Percentiles rank a stretch among this genome's conserved stretches.
Evolutionary conservation across 1,139 yeast genomes (phyloP).

Genomic region (Blastobotrys capitulatus): DNA sequence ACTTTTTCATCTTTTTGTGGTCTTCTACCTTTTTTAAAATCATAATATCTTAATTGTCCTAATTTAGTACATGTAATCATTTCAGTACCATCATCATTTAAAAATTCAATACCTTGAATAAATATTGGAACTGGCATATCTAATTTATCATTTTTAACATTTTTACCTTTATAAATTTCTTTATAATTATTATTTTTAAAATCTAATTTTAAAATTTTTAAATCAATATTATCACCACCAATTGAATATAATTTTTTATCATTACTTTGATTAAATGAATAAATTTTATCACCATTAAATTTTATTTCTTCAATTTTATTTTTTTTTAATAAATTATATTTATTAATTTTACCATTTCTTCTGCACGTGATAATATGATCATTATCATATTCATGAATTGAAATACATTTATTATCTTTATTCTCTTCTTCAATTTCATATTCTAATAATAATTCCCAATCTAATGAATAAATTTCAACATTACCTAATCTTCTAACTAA

Average conservation of each 20-base stretch:
- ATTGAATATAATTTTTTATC: conserved; percentile 24
- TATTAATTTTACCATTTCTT: conserved; percentile 16
- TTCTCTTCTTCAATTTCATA: conserved; percentile 7
- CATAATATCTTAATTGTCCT: conserved; percentile 48
- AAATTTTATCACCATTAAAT: conserved; percentile 7
- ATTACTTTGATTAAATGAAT: conserved; percentile 11
- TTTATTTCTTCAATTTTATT: not conserved
- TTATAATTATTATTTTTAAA: conserved; percentile 11
- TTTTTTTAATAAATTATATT: conserved; percentile 9
- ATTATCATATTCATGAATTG: conserved; percentile 7
- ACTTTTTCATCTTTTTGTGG: conserved; percentile 25
- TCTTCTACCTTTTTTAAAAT: conserved; percentile 28
- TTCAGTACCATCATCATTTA: conserved; percentile 29
- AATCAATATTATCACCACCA: conserved; percentile 46
- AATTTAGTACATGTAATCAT: conserved; percentile 56
- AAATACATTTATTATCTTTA: conserved; percentile 13
- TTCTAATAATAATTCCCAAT: conserved; percentile 12
- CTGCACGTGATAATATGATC: conserved; percentile 14
- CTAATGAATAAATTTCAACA: conserved; percentile 20
- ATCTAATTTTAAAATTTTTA: conserved; percentile 29
- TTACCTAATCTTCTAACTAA: conserved; percentile 26
- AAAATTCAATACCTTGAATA: conserved; percentile 32
- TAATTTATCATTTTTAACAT: conserved; percentile 35
- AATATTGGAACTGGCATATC: conserved; percentile 37
- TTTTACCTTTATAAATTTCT: conserved; percentile 33